Evolutionary conservation across 1,284 basidiomycete species (phyloP).

Genomic region (Ustilago xerochloae): DNA sequence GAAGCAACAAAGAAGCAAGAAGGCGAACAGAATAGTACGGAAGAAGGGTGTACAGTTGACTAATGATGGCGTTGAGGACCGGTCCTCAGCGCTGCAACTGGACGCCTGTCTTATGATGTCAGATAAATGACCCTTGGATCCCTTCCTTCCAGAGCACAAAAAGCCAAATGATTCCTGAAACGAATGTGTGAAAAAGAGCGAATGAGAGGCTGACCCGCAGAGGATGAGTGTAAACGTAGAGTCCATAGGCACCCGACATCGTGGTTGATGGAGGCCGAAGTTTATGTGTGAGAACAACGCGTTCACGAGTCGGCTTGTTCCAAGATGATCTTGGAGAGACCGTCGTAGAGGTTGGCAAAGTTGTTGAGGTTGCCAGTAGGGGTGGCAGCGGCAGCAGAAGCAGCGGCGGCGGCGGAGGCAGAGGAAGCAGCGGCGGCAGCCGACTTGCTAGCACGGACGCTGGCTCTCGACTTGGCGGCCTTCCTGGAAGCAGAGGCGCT

Average conservation of each 20-base stretch:
- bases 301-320: constrained; percentile 34
- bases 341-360: constrained; percentile 61
- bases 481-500: constrained; percentile 33
- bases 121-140: constrained; percentile 9
- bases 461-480: constrained; percentile 31
- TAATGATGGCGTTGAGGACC: constrained; percentile 20
- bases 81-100: constrained; percentile 12
- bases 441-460: constrained; percentile 37
- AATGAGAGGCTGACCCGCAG: constrained; percentile 21
- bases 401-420: constrained; percentile 27
- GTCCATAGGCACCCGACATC: constrained; percentile 27
- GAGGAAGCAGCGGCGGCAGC: constrained; percentile 27
- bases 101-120: not conserved
- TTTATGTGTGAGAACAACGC: not conserved
- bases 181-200: constrained; percentile 10
- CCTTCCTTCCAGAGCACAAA: constrained; percentile 24
- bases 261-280: not conserved
- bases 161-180: not conserved
- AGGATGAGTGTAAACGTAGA: constrained; percentile 4
- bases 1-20: constrained; percentile 1
- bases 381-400: constrained; percentile 35
- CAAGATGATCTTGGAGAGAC: constrained; percentile 61
- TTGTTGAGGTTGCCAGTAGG: constrained; percentile 60
- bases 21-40: constrained; percentile 1
- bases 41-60: constrained; percentile 1